These are phyloP conservation scores for Capsicum chinense DNA, from an alignment of 257 asterid species.

Conservation along the genomic window DNA sequence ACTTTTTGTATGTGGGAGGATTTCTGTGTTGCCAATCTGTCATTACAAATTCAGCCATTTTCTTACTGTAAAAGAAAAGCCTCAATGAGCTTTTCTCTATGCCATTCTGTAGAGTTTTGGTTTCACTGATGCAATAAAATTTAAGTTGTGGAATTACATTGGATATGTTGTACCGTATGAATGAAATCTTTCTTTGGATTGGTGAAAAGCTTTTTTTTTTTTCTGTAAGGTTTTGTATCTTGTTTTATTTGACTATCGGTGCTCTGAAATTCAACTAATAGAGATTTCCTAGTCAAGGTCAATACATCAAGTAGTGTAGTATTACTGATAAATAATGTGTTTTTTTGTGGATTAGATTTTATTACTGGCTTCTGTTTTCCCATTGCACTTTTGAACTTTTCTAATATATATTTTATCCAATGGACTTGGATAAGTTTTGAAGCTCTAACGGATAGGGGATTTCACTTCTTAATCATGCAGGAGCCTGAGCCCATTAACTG, in stretches of 20 bases:
- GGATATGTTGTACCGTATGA: neutral
- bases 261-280: neutral
- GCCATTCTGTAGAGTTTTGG: neutral
- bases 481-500: constrained; percentile 96
- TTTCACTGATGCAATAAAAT: neutral
- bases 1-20: neutral
- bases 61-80: neutral
- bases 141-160: too few species aligned
- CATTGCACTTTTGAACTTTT: neutral
- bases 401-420: neutral
- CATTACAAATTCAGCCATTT: neutral
- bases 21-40: neutral
- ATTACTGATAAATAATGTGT: neutral
- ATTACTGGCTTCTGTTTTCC: neutral
- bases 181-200: neutral
- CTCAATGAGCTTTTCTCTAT: neutral
- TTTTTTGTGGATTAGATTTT: neutral
- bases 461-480: constrained; percentile 46
- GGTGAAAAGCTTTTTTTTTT: neutral
- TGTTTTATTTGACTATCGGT: neutral
- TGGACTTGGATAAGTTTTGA: neutral
- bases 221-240: neutral
- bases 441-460: neutral
- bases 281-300: neutral
- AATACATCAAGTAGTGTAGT: neutral